Percentiles rank a stretch among this genome's conserved stretches.
phyloP scores from a whole-genome alignment of 345 rosid genomes.

The Euphorbia tirucalli region DNA sequence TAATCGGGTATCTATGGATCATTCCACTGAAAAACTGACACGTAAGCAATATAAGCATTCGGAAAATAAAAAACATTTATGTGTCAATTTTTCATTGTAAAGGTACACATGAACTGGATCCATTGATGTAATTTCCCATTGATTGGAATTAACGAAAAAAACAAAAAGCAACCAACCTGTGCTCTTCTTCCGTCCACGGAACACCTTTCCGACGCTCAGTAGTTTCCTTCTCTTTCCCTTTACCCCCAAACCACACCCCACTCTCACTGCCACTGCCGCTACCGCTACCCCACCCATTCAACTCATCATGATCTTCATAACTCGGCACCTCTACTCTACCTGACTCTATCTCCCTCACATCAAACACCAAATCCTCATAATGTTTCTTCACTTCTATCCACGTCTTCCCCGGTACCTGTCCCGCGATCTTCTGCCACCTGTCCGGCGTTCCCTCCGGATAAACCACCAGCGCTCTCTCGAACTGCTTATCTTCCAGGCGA shows the following conservation, averaged over 20 bases:
- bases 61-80: too few species aligned
- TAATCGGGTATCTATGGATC: too few species aligned
- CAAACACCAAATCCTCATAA: constrained; percentile 22
- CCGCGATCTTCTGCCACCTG: constrained; percentile 24
- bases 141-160: too few species aligned
- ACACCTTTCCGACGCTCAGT: constrained; percentile 15
- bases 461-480: constrained; percentile 30
- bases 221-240: constrained; percentile 14
- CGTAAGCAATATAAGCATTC: too few species aligned
- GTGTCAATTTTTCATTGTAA: too few species aligned
- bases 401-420: constrained; percentile 22
- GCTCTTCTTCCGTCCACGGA: constrained; percentile 28
- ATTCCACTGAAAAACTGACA: too few species aligned
- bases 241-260: neutral
- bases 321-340: constrained; percentile 17
- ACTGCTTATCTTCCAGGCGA: constrained; percentile 21
- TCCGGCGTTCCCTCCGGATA: constrained; percentile 16
- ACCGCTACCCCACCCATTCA: neutral
- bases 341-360: constrained; percentile 18
- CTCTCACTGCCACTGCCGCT: neutral
- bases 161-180: constrained; percentile 9
- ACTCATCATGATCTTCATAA: constrained; percentile 7
- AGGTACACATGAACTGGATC: too few species aligned
- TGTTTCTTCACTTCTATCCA: constrained; percentile 18
- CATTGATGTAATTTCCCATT: too few species aligned